Evolutionary conservation across 257 asterid genomes (phyloP).

Genomic region (Fraxinus anomala): DNA sequence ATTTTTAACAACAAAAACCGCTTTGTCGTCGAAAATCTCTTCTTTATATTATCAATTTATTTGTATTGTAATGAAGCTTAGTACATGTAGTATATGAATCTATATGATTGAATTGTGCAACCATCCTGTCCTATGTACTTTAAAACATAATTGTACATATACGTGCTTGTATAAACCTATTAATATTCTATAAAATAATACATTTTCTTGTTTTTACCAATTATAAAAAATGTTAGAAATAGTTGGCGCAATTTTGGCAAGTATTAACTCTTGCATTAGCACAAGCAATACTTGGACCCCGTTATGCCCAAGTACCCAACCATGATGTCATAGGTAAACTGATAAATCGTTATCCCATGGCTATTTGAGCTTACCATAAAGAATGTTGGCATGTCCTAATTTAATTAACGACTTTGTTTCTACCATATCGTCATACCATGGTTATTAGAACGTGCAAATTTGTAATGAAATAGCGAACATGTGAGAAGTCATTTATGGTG

Average conservation of each 20-base stretch:
- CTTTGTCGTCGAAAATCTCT: no score
- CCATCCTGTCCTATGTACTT: no score
- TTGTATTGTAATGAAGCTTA: no score
- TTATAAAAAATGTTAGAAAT: background rate
- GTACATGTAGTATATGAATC: no score
- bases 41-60: no score
- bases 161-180: background rate
- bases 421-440: background rate
- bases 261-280: background rate
- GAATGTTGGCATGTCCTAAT: background rate
- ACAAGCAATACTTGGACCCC: background rate
- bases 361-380: background rate
- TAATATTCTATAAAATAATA: background rate
- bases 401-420: background rate
- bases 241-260: conserved; percentile 2
- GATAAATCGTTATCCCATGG: background rate
- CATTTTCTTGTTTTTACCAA: background rate
- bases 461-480: no score
- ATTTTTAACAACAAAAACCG: background rate
- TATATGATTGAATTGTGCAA: no score
- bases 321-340: background rate
- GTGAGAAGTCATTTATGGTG: background rate
- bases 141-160: background rate
- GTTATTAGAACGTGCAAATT: background rate
- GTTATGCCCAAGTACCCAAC: background rate